phyloP scores from a whole-genome alignment of 495 filamentous ascomycete genomes.

The Neurospora africana region DNA sequence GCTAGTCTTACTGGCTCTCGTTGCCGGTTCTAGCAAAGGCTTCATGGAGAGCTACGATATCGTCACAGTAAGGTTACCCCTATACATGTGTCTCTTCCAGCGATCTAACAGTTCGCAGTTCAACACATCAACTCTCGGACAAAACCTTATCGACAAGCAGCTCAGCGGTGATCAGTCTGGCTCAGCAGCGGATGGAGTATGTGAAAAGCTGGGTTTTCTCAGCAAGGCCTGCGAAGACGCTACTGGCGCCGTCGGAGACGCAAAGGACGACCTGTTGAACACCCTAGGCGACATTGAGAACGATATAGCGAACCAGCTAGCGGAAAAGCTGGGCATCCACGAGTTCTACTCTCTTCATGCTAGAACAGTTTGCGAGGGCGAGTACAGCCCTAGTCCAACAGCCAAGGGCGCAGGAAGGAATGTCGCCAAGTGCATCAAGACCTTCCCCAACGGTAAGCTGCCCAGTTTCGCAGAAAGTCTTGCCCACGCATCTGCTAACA shows the following conservation, averaged over 20 bases:
- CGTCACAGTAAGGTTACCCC: slow-evolving; percentile 44
- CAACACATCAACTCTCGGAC: slow-evolving; percentile 53
- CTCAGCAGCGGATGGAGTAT: background rate
- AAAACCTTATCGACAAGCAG: slow-evolving; percentile 31
- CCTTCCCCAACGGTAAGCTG: slow-evolving; percentile 40
- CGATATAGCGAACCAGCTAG: slow-evolving; percentile 26
- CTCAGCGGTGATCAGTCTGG: background rate
- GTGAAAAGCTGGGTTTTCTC: slow-evolving; percentile 11
- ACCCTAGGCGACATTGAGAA: slow-evolving; percentile 20
- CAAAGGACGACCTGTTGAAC: slow-evolving; percentile 21
- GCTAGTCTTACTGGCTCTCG: slow-evolving; percentile 56
- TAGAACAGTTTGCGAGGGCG: slow-evolving; percentile 58
- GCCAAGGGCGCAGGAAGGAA: slow-evolving; percentile 37
- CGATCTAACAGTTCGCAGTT: slow-evolving; percentile 29
- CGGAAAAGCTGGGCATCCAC: slow-evolving; percentile 43
- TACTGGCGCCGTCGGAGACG: slow-evolving; percentile 19
- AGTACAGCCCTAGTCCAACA: slow-evolving; percentile 45
- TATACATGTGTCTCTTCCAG: background rate
- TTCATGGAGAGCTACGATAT: slow-evolving; percentile 56
- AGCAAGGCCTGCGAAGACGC: slow-evolving; percentile 17
- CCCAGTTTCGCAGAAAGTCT: background rate
- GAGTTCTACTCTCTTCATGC: slow-evolving; percentile 68
- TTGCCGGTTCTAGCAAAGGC: slow-evolving; percentile 52
- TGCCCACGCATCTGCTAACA: background rate
- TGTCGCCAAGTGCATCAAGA: slow-evolving; percentile 53